phyloP scores from a whole-genome alignment of 2,329 filamentous ascomycete genomes.

The Hypoxylon sp. region DNA sequence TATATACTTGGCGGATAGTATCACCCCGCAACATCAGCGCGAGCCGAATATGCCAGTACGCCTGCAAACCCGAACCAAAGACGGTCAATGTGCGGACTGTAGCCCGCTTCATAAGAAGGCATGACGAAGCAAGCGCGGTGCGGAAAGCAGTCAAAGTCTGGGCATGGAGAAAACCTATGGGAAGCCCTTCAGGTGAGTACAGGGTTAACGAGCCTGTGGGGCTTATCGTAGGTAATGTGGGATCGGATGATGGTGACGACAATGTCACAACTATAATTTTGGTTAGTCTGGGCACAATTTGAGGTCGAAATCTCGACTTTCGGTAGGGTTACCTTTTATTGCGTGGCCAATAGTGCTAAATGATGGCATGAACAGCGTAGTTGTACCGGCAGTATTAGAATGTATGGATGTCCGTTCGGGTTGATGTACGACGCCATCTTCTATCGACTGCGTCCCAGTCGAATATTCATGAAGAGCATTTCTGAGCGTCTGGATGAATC shows the following conservation, averaged over 20 bases:
- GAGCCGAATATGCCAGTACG: conserved; percentile 93
- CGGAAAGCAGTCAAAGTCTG: conserved; percentile 84
- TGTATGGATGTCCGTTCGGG: conserved; percentile 67
- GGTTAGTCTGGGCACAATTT: conserved; percentile 15
- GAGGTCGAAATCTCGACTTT: conserved; percentile 19
- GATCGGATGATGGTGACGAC: conserved; percentile 59
- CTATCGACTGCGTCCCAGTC: conserved; percentile 64
- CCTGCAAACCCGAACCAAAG: conserved; percentile 91
- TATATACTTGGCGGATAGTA: conserved; percentile 84
- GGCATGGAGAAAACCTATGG: conserved; percentile 79
- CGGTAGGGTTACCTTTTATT: conserved; percentile 70
- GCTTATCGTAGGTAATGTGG: conserved; percentile 56
- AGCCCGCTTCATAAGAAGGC: conserved; percentile 75
- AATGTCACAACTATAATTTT: conserved; percentile 72
- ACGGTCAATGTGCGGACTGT: conserved; percentile 83
- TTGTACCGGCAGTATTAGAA: conserved; percentile 65
- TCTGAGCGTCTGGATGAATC: conserved; percentile 65
- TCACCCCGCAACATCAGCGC: conserved; percentile 79
- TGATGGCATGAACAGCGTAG: conserved; percentile 82
- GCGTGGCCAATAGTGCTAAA: conserved; percentile 74
- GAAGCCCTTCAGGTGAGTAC: conserved; percentile 73
- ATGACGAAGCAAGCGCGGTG: conserved; percentile 80
- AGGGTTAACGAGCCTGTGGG: conserved; percentile 79
- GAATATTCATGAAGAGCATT: conserved; percentile 74
- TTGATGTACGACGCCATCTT: conserved; percentile 66